Percentiles rank a stretch among this genome's conserved stretches.
Evolutionary conservation across 202 grass and related monocot genomes (phyloP).

Genomic region (Digitaria exilis): DNA sequence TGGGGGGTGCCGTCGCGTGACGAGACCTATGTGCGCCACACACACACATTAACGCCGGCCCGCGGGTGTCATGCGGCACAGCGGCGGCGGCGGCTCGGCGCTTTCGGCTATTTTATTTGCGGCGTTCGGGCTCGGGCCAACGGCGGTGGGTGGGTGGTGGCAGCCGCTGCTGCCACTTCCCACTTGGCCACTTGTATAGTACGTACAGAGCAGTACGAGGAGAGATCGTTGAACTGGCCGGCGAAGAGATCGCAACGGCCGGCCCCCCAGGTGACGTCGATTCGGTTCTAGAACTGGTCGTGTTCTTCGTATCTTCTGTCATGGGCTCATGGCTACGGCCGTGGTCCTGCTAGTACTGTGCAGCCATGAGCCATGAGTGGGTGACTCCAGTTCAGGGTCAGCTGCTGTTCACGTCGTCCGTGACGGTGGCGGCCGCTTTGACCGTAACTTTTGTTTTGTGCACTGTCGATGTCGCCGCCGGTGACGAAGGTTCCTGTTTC

Average conservation of each 20-base stretch:
- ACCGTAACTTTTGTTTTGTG: not conserved
- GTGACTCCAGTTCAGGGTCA: not conserved
- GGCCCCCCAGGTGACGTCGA: not conserved
- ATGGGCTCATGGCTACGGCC: not conserved
- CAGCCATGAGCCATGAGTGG: not conserved
- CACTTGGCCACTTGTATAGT: no score
- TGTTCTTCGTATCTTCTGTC: not conserved
- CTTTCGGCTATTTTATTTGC: slow-evolving; percentile 38
- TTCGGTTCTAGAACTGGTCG: not conserved
- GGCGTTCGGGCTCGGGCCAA: not conserved
- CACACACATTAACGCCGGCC: not conserved
- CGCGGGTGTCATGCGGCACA: not conserved
- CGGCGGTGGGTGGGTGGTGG: not conserved
- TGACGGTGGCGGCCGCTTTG: not conserved
- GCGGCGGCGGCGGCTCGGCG: not conserved
- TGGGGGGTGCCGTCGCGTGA: not conserved
- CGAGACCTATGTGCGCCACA: slow-evolving; percentile 16
- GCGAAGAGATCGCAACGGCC: not conserved
- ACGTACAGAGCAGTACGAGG: not conserved
- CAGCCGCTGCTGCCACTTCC: not conserved
- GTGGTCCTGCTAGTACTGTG: slow-evolving; percentile 1
- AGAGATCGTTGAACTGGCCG: not conserved
- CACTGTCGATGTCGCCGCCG: not conserved
- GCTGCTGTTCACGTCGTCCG: not conserved
- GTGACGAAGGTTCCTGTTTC: not conserved